Evolutionary conservation across 140 eudicot genomes (phyloP).

Genomic region (Erigeron philadelphicus): DNA sequence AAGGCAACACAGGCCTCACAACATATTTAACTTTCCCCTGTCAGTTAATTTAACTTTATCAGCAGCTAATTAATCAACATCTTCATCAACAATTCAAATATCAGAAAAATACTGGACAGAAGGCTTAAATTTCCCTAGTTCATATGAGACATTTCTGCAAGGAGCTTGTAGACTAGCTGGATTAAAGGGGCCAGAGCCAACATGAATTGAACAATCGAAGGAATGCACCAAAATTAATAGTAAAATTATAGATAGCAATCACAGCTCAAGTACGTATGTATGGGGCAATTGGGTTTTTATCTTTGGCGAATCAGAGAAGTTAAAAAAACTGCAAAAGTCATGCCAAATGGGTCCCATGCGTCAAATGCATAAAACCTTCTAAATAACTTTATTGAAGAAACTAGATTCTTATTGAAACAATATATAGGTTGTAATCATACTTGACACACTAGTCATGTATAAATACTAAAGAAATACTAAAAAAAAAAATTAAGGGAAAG

Average conservation of each 20-base stretch:
- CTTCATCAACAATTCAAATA: neutral
- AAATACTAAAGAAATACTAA: too few relatives aligned
- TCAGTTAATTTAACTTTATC: constrained; percentile 13
- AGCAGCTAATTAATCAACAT: constrained; percentile 14
- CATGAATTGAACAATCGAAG: neutral
- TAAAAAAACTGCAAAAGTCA: neutral
- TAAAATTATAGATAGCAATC: neutral
- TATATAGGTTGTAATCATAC: neutral
- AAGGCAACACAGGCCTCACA: constrained; percentile 77
- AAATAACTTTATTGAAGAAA: neutral
- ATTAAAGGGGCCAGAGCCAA: neutral
- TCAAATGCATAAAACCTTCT: neutral
- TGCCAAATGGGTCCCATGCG: neutral
- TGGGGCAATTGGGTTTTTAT: neutral
- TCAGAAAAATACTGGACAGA: neutral
- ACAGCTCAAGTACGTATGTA: neutral
- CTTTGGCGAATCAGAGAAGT: neutral
- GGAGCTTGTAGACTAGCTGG: neutral
- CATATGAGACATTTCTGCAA: neutral
- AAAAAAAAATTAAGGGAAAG: too few relatives aligned
- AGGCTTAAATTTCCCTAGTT: constrained; percentile 2
- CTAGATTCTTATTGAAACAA: neutral
- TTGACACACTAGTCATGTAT: neutral
- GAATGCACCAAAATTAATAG: neutral
- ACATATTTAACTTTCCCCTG: constrained; percentile 88